Conservation (phyloP, 2,329 filamentous ascomycete genomes). For the Venturia pyrina region DNA sequence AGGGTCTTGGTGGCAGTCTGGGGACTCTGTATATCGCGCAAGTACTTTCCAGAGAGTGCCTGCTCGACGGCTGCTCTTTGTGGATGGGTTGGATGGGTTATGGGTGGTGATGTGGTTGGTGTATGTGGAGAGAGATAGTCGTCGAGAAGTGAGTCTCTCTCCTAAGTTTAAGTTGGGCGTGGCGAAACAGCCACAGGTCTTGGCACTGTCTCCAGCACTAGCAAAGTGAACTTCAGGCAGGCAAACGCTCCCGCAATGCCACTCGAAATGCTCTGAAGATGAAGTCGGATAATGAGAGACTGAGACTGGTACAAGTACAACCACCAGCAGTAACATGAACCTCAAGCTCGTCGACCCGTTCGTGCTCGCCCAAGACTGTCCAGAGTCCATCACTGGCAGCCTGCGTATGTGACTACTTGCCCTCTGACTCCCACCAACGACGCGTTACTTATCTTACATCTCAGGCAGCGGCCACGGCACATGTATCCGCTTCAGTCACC, state of each 20-base stretch:
- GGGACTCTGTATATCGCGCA: background rate
- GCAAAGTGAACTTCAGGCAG: background rate
- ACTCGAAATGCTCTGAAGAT: background rate
- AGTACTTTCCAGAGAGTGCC: background rate
- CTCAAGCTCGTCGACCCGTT: constrained; percentile 62
- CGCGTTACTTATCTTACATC: constrained; percentile 12
- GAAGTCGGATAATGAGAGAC: background rate
- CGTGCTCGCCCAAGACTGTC: constrained; percentile 70
- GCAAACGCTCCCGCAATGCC: background rate
- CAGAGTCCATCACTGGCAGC: constrained; percentile 78
- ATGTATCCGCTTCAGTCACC: constrained; percentile 78
- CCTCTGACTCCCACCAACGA: constrained; percentile 5
- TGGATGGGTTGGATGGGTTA: background rate
- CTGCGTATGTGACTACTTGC: constrained; percentile 48
- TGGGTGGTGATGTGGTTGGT: background rate
- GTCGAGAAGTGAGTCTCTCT: background rate
- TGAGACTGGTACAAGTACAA: background rate
- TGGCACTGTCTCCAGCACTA: background rate
- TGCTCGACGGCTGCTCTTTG: background rate
- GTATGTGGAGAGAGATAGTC: background rate
- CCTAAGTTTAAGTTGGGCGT: background rate
- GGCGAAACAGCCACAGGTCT: background rate
- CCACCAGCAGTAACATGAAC: constrained; percentile 46
- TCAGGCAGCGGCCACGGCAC: constrained; percentile 53
- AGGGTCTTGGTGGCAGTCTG: background rate